phyloP scores from a whole-genome alignment of 768 basidiomycete genomes.

The Auricularia cornea region DNA sequence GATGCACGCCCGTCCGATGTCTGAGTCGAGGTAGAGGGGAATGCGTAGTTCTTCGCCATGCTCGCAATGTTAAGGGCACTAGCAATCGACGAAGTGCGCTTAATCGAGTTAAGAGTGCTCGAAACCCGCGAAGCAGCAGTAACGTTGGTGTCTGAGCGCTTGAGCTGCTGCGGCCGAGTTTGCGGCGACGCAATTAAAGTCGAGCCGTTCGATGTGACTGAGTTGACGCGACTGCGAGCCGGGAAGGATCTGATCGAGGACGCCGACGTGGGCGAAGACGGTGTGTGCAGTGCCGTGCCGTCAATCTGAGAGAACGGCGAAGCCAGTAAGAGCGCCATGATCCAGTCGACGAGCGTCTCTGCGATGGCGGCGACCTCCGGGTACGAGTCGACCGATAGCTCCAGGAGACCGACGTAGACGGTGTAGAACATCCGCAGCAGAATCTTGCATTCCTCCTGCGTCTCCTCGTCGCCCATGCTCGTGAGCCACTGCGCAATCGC shows the following conservation, averaged over 20 bases:
- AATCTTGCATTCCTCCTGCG: slow-evolving; percentile 71
- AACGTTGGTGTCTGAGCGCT: slow-evolving; percentile 55
- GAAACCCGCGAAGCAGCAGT: slow-evolving; percentile 54
- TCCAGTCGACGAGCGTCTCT: slow-evolving; percentile 85
- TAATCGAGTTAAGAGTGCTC: slow-evolving; percentile 63
- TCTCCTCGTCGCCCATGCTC: slow-evolving; percentile 50
- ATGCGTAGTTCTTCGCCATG: slow-evolving; percentile 22
- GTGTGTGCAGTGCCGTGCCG: slow-evolving; percentile 49
- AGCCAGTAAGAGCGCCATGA: slow-evolving; percentile 82
- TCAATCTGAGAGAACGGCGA: slow-evolving; percentile 77
- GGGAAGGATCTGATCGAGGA: slow-evolving; percentile 27
- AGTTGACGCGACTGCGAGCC: slow-evolving; percentile 37
- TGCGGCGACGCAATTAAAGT: slow-evolving; percentile 11
- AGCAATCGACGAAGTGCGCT: slow-evolving; percentile 75
- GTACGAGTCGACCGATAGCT: slow-evolving; percentile 88
- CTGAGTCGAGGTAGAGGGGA: background rate
- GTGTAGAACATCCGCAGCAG: slow-evolving; percentile 90
- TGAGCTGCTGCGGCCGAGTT: slow-evolving; percentile 17
- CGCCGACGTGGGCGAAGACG: slow-evolving; percentile 27
- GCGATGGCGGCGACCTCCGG: slow-evolving; percentile 88
- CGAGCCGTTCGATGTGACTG: slow-evolving; percentile 40
- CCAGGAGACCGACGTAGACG: slow-evolving; percentile 79
- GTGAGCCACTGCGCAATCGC: slow-evolving; percentile 77
- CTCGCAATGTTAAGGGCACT: slow-evolving; percentile 63
- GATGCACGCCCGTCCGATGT: slow-evolving; percentile 1